Percentiles rank a stretch among this genome's conserved stretches.
Conservation (phyloP, 768 basidiomycete species). For the Neoboletus brunneissimus region DNA sequence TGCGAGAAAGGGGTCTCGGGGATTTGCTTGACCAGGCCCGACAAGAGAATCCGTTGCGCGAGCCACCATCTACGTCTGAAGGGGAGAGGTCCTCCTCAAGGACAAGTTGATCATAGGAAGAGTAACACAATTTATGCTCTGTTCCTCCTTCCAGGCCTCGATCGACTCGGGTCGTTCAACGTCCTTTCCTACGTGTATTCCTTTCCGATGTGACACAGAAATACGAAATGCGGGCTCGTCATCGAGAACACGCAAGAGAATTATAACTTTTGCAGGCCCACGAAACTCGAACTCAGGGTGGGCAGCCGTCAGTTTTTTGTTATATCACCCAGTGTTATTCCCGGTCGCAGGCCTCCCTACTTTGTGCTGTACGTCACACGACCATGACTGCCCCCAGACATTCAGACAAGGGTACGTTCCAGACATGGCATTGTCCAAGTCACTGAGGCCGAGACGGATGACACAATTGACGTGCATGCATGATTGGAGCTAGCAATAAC, state of each 20-base stretch:
- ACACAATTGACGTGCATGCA: background rate
- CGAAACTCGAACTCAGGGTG: background rate
- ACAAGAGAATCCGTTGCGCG: conserved; percentile 71
- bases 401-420: background rate
- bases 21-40: conserved; percentile 76
- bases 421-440: background rate
- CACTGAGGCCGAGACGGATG: background rate
- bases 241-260: background rate
- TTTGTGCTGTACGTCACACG: background rate
- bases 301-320: background rate
- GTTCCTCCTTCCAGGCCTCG: background rate
- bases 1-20: conserved; percentile 74
- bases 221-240: background rate
- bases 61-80: conserved; percentile 41
- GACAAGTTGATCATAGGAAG: conserved; percentile 8
- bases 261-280: background rate
- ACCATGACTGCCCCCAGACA: background rate
- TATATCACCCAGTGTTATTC: background rate
- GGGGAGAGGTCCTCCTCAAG: conserved; percentile 10
- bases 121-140: background rate
- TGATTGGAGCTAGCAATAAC: background rate
- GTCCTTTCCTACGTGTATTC: background rate
- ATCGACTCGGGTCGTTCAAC: background rate
- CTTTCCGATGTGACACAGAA: background rate
- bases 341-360: background rate